These are phyloP conservation scores for Hyphodiscus hymeniophilus DNA, from an alignment of 495 filamentous ascomycete genomes.

Conservation along the genomic window DNA sequence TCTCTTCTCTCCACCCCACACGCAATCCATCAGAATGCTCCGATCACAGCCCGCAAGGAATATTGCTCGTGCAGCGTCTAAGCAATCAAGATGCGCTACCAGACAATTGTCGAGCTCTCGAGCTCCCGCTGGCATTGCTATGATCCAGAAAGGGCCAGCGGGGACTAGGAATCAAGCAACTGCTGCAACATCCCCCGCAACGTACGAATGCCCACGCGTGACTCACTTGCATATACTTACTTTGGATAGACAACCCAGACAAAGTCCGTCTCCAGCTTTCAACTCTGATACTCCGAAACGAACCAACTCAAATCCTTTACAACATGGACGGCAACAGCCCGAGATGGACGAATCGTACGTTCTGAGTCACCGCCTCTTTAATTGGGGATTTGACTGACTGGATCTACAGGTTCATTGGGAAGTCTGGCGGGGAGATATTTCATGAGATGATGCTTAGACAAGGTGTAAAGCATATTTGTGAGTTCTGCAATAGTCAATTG, in stretches of 20 bases:
- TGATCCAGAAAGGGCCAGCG: conserved; percentile 15
- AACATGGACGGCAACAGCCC: conserved; percentile 44
- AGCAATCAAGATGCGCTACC: conserved; percentile 12
- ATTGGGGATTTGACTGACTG: conserved; percentile 18
- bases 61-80: conserved; percentile 15
- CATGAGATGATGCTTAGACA: conserved; percentile 98
- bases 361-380: conserved; percentile 15
- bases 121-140: conserved; percentile 9
- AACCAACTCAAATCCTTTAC: conserved; percentile 39
- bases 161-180: conserved; percentile 16
- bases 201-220: conserved; percentile 8
- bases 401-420: conserved; percentile 72
- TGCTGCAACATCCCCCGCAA: conserved; percentile 11
- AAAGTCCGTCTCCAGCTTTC: conserved; percentile 21
- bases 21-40: conserved; percentile 20
- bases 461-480: conserved; percentile 85
- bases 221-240: conserved; percentile 15
- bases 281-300: conserved; percentile 23
- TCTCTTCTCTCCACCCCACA: background rate
- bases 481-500: conserved; percentile 29
- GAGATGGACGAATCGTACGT: conserved; percentile 72
- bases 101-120: conserved; percentile 11
- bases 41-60: conserved; percentile 20
- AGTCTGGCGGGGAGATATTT: conserved; percentile 94
- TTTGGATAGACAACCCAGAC: conserved; percentile 19